phyloP scores from a whole-genome alignment of 1,284 basidiomycete genomes.

The Sporisorium graminicola region DNA sequence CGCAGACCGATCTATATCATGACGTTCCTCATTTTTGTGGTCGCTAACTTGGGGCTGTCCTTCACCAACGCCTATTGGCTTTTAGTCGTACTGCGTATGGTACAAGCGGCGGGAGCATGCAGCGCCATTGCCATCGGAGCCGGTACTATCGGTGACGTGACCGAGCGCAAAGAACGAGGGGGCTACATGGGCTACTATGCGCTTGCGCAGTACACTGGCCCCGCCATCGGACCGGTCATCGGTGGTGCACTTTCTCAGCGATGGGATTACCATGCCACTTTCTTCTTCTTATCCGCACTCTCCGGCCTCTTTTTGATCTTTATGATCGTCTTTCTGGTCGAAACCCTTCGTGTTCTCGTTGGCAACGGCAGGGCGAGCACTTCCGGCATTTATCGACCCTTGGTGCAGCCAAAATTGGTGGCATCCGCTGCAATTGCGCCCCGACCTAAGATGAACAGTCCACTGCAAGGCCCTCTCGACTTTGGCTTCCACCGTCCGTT shows the following conservation, averaged over 20 bases:
- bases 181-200: slow-evolving; percentile 47
- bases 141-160: slow-evolving; percentile 44
- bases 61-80: slow-evolving; percentile 3
- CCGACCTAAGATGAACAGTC: background rate
- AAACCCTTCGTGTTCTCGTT: background rate
- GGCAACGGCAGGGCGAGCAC: background rate
- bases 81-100: background rate
- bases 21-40: slow-evolving; percentile 1
- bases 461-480: background rate
- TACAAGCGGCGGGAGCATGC: slow-evolving; percentile 14
- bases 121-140: slow-evolving; percentile 50
- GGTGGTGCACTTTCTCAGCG: slow-evolving; percentile 33
- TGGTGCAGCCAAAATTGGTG: background rate
- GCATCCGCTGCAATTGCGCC: background rate
- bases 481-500: slow-evolving; percentile 6
- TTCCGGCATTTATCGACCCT: slow-evolving; percentile 1
- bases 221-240: slow-evolving; percentile 37
- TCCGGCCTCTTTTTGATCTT: background rate
- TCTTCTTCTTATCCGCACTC: slow-evolving; percentile 3
- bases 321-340: slow-evolving; percentile 3
- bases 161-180: slow-evolving; percentile 39
- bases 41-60: background rate
- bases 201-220: slow-evolving; percentile 23
- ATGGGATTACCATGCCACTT: slow-evolving; percentile 34
- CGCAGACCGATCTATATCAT: slow-evolving; percentile 27